These are phyloP conservation scores for Globisporangium barbulae DNA, from an alignment of 352 stramenopile species.

Conservation along the genomic window DNA sequence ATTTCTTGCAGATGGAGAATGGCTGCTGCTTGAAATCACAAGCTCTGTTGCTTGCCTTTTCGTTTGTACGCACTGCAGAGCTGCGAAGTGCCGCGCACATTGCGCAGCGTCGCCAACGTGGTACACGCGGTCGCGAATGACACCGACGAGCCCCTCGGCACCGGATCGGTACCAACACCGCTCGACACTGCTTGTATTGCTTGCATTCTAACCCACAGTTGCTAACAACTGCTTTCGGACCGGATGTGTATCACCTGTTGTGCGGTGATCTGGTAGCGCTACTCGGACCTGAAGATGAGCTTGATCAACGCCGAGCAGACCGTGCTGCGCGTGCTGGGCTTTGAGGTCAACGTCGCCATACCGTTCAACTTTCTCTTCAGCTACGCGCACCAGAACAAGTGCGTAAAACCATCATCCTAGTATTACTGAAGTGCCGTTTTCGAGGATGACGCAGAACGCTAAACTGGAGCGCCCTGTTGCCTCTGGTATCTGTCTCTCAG, in stretches of 20 bases:
- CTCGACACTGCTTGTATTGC: not conserved
- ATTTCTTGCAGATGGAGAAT: not conserved
- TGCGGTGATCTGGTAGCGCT: conserved; percentile 20
- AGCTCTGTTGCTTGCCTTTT: not conserved
- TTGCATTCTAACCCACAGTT: not conserved
- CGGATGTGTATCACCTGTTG: conserved; percentile 7
- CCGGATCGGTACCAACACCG: conserved; percentile 23
- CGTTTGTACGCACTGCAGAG: conserved; percentile 18
- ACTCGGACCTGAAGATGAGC: conserved; percentile 38
- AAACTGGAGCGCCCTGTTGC: not conserved
- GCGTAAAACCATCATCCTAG: not conserved
- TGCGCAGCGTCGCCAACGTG: conserved; percentile 53
- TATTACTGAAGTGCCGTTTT: not conserved
- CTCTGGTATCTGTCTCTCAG: conserved; percentile 10
- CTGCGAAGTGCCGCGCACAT: conserved; percentile 39
- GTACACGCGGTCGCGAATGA: conserved; percentile 33
- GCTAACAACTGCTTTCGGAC: not conserved
- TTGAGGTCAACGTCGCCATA: conserved; percentile 43
- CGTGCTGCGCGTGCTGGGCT: conserved; percentile 40
- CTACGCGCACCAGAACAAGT: conserved; percentile 29
- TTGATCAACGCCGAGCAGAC: conserved; percentile 55
- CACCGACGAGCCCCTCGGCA: conserved; percentile 26
- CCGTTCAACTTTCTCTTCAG: conserved; percentile 34
- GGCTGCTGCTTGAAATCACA: too few species aligned
- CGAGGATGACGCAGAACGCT: not conserved